A percentile compares a stretch with the other conserved stretches of the same genome.
These are phyloP conservation scores for Rostrohypoxylon terebratum DNA, from an alignment of 495 filamentous ascomycete species.

Conservation along the genomic window DNA sequence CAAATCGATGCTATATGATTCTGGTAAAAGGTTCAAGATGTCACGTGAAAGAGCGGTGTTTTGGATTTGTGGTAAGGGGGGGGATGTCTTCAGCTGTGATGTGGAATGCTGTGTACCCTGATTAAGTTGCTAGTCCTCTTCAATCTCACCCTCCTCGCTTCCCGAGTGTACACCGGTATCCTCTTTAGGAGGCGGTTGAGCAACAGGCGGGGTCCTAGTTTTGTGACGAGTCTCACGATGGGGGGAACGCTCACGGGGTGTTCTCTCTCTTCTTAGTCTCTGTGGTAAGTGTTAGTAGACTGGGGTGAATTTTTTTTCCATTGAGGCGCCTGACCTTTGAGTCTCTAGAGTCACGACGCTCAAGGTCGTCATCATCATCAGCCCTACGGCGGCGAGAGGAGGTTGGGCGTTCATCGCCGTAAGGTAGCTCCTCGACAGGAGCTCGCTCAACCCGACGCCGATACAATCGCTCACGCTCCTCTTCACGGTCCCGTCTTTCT, in stretches of 20 bases:
- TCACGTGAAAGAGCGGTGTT: not conserved
- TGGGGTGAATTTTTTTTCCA: not conserved
- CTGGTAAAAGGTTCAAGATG: not conserved
- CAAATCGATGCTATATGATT: not conserved
- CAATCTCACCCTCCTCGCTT: conserved; percentile 98
- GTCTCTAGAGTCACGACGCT: conserved; percentile 71
- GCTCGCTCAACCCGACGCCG: conserved; percentile 83
- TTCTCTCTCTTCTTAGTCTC: conserved; percentile 70
- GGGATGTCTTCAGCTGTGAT: not conserved
- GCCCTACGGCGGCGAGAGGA: conserved; percentile 71
- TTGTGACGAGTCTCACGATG: conserved; percentile 65
- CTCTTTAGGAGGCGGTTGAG: conserved; percentile 64
- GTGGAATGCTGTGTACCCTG: conserved; percentile 14
- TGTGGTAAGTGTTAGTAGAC: conserved; percentile 50
- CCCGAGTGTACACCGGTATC: conserved; percentile 79
- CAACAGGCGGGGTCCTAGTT: conserved; percentile 64
- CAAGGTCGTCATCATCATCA: conserved; percentile 82
- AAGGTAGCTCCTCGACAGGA: conserved; percentile 83
- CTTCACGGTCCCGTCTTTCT: conserved; percentile 83
- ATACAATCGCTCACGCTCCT: conserved; percentile 86
- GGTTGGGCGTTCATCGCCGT: conserved; percentile 79
- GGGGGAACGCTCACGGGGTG: conserved; percentile 69
- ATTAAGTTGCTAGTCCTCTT: conserved; percentile 74
- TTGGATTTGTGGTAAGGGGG: not conserved
- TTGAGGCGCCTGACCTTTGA: conserved; percentile 63